Percentiles rank a stretch among this genome's conserved stretches.
Evolutionary conservation across 2,329 filamentous ascomycete genomes (phyloP).

Genomic region (Daldinia sp.): DNA sequence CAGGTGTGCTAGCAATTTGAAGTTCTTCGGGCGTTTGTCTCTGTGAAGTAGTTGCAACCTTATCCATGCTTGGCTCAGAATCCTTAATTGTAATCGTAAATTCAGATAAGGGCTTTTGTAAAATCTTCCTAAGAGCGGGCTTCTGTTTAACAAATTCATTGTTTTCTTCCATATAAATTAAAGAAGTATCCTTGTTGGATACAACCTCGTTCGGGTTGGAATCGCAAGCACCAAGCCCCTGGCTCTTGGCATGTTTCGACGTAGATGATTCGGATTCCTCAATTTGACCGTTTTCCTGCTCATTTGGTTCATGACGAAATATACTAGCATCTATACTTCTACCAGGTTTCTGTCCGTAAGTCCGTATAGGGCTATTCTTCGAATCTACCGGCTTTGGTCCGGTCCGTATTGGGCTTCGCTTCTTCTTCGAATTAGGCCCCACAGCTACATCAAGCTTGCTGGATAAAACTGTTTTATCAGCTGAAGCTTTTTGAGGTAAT

Average conservation of each 20-base stretch:
- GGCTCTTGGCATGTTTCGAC: background rate
- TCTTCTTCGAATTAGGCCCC: conserved; percentile 34
- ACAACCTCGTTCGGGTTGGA: background rate
- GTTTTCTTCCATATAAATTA: background rate
- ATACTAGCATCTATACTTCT: background rate
- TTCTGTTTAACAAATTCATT: background rate
- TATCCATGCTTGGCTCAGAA: background rate
- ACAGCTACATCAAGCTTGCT: background rate
- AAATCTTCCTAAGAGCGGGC: background rate
- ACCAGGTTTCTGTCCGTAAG: conserved; percentile 6
- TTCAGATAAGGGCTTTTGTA: background rate
- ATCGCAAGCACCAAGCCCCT: background rate
- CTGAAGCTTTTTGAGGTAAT: background rate
- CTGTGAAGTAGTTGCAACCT: background rate
- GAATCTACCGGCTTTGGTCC: background rate
- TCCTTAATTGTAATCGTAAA: background rate
- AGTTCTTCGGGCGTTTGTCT: background rate
- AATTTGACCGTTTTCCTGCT: background rate
- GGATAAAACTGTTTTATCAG: background rate
- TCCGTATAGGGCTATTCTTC: background rate
- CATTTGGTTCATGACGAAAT: background rate
- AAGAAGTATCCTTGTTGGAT: background rate
- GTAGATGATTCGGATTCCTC: background rate
- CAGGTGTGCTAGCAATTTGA: background rate
- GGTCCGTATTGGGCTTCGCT: conserved; percentile 24